phyloP scores from a whole-genome alignment of 148 eudicot species.

The Heliosperma pusillum region DNA sequence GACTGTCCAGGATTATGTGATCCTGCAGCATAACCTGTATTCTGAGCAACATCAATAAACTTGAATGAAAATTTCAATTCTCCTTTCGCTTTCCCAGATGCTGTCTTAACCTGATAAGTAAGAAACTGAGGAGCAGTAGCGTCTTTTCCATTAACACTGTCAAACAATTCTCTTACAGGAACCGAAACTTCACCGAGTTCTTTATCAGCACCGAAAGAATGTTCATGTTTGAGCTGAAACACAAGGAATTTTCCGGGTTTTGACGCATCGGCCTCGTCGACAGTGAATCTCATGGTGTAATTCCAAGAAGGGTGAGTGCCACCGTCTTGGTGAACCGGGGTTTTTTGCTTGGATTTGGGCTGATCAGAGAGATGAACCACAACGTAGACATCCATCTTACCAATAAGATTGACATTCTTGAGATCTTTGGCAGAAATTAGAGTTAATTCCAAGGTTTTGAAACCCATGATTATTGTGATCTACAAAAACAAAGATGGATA shows the following conservation, averaged over 20 bases:
- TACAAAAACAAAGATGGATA: background rate
- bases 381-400: constrained; percentile 45
- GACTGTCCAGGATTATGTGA: background rate
- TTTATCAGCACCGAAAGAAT: constrained; percentile 39
- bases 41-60: constrained; percentile 17
- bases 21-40: background rate
- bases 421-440: constrained; percentile 46
- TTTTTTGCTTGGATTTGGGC: constrained; percentile 38
- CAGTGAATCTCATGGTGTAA: constrained; percentile 31
- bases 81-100: constrained; percentile 30
- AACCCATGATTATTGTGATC: constrained; percentile 21
- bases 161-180: constrained; percentile 37
- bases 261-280: constrained; percentile 29
- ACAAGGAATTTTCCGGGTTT: constrained; percentile 19
- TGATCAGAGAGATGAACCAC: constrained; percentile 32
- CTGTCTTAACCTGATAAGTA: constrained; percentile 34
- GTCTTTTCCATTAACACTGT: constrained; percentile 19
- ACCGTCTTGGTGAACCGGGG: constrained; percentile 45
- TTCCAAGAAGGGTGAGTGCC: constrained; percentile 49
- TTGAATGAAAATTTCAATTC: constrained; percentile 36
- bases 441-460: constrained; percentile 36
- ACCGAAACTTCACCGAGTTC: constrained; percentile 45
- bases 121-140: constrained; percentile 16
- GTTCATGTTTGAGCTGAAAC: constrained; percentile 34
- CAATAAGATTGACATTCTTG: constrained; percentile 45